Base-by-base conservation (phyloP, 108 stramenopile species). In the Pseudonitzschia multistriata region DNA sequence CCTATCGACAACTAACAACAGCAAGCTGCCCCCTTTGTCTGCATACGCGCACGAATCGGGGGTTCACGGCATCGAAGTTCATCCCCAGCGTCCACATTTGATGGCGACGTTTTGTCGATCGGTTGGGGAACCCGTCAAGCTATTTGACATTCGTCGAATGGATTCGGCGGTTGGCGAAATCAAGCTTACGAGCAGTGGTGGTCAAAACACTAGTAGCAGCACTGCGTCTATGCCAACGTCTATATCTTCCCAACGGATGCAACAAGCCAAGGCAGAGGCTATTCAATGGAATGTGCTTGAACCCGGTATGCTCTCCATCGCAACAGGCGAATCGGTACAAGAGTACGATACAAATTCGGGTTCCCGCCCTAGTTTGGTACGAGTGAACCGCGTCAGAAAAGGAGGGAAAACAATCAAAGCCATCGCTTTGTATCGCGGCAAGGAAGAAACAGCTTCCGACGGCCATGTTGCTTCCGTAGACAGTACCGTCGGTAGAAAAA, bases 21-120 rank as follows among this genome's bases (percentile, higher is more conserved):
- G 83, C 11, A 59, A 59, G n/a, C 57, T 59, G 13, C 82, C 85
- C 3, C 85, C 86, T 13, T 62, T 82, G 21, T 81, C 87, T 22
- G 79, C 84, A 11, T 74, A 73, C 49, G 86, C 82, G 15, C 88
- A 93, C 61, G 67, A 85, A 24, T 83, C 84, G 71, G 83, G 79
- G 29, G 88, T 92, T 28, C 75, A 87, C 37, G 91, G 91, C 10
- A 92, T 92, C 70, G 81, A 81, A 54, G 78, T 77, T 3, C 83
- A 91, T 77, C 74, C 73, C 6, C 61, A 68, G 53, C 73, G 74
- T 36, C 56, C 63, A n/a, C 28, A 64, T 64, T 3, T 64, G 14
- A 64, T 64, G 63, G 63, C 63, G 22, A 64, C 63, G 15, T 64
- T 64, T 45, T 64, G 63, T 47, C 22, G 63, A 30, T 34, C 42